Base-by-base conservation (phyloP, 495 filamentous ascomycete genomes). In the Penicillium atrosanguineum region DNA sequence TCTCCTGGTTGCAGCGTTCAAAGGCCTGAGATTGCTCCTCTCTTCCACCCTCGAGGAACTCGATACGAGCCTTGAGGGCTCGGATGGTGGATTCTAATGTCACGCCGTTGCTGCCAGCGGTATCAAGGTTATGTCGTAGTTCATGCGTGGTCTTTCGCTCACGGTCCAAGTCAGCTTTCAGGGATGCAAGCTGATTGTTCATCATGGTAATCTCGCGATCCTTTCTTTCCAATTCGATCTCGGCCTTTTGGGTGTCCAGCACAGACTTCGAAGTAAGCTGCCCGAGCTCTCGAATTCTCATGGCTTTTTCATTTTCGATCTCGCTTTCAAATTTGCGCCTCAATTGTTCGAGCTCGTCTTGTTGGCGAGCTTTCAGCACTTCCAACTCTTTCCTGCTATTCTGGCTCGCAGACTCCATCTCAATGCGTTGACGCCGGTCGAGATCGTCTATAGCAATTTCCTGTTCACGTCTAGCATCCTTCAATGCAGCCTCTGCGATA, bases 41-140 rank as follows among this genome's bases (percentile, higher is more conserved):
- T 59, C 85, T 86, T 53, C 90, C 89, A 12, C 88, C 90, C 69
- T 97, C 90, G 18, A 97, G 82, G 63, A 92, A 91, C 51, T 94
- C 86, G 49, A 94, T 88, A 42, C 88, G 84, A 5, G 86, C 86
- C 55, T 85, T 84, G 37, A 95, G 80, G 9, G 86, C 86, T 44
- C 85, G 83, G 36, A 86, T 84, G 5, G 87, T 83, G 2, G 83
- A 84, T 53, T 96, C 91, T 18, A 97, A 68, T 0, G 79, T 80
- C 31, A 85, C 70, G 46, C 79, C 79, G n/a, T 83, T 83, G 26
- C 77, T 78, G 31, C 82, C 79, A 37, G 79, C 76, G 19, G 88
- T 84, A 21, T 82, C 73, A n/a, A 92, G 65, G 44, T 87, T 84
- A 12, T 79, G 74, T 50, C 82, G 76, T 8, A 90, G 69, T 20